Percentiles rank a stretch among this genome's conserved stretches.
These are phyloP conservation scores for Agaricus blazei DNA, from an alignment of 768 basidiomycete species.

Conservation along the genomic window DNA sequence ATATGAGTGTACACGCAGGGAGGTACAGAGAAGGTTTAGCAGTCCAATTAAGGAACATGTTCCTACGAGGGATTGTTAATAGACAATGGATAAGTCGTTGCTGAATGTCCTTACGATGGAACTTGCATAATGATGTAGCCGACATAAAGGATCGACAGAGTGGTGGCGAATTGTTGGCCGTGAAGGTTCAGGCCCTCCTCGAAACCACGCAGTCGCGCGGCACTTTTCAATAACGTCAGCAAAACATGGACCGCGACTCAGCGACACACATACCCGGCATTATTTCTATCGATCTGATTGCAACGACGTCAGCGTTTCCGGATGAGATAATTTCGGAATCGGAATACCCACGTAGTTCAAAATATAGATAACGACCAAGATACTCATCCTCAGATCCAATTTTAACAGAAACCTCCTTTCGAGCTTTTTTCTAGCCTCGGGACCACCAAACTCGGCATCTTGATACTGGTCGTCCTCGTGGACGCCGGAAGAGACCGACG, in stretches of 20 bases:
- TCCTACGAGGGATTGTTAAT: constrained; percentile 33
- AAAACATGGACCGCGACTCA: background rate
- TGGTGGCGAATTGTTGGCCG: constrained; percentile 59
- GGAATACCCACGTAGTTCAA: constrained; percentile 36
- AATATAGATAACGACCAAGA: constrained; percentile 48
- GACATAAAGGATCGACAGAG: constrained; percentile 67
- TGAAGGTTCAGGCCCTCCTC: constrained; percentile 60
- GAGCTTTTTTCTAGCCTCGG: constrained; percentile 37
- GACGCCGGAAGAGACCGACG: constrained; percentile 1
- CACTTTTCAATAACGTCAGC: constrained; percentile 31
- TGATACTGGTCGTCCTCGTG: constrained; percentile 14
- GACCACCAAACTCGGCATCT: constrained; percentile 45
- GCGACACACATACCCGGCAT: constrained; percentile 47
- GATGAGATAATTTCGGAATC: background rate
- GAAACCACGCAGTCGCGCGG: constrained; percentile 68
- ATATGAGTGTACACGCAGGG: constrained; percentile 63
- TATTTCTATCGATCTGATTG: constrained; percentile 68
- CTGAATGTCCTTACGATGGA: constrained; percentile 50
- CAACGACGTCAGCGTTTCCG: background rate
- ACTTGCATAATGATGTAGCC: constrained; percentile 79
- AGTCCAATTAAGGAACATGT: constrained; percentile 69
- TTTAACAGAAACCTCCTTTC: constrained; percentile 52
- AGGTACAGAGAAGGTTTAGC: constrained; percentile 68
- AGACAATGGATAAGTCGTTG: background rate
- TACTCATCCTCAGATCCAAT: constrained; percentile 51